A percentile compares a stretch with the other conserved stretches of the same genome.
Conservation (phyloP, 164 flowering plant genomes). For the Magnolia sinica region DNA sequence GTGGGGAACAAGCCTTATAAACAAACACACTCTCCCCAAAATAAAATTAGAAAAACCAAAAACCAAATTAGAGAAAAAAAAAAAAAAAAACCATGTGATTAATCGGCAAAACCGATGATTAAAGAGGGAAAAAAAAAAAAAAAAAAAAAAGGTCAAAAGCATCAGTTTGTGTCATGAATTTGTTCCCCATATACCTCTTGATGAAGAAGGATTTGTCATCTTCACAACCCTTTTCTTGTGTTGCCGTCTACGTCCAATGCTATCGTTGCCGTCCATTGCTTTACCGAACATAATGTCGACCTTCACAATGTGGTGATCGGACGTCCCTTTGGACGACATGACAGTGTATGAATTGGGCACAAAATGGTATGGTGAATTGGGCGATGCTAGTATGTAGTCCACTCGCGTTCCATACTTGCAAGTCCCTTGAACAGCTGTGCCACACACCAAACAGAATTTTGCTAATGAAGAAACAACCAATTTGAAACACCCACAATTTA, state of each 20-base stretch:
- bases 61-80: not conserved
- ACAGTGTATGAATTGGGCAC: conserved; percentile 88
- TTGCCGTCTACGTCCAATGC: conserved; percentile 7
- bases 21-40: not conserved
- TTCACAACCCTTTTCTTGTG: conserved; percentile 25
- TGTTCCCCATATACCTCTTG: conserved; percentile 35
- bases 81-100: not conserved
- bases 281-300: conserved; percentile 49
- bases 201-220: conserved; percentile 25
- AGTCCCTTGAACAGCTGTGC: conserved; percentile 90
- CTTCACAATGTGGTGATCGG: conserved; percentile 94
- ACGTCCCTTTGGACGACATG: conserved; percentile 90
- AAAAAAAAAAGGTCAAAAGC: not conserved
- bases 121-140: not conserved
- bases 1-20: not conserved
- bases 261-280: conserved; percentile 2
- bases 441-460: not conserved
- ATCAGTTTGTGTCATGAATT: conserved; percentile 9
- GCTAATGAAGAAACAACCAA: not conserved
- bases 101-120: not conserved
- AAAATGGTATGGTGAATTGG: conserved; percentile 65
- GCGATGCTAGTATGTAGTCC: conserved; percentile 77
- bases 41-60: not conserved
- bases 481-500: not conserved
- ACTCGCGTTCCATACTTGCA: conserved; percentile 96